Conservation (phyloP, 331 rosid genomes). For the Acacia pycnantha region DNA sequence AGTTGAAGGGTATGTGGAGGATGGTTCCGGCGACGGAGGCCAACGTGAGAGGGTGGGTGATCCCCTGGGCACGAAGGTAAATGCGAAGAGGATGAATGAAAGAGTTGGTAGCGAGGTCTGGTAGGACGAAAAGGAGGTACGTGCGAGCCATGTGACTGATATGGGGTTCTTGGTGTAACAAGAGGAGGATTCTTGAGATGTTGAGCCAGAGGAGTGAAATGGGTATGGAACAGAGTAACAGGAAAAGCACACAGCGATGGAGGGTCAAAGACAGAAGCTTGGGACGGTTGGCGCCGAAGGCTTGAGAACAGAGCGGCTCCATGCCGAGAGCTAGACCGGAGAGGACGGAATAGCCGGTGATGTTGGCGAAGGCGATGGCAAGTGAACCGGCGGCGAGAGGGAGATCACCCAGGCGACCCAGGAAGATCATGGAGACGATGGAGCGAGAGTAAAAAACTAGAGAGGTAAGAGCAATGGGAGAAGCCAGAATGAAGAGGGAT, state of each 20-base stretch:
- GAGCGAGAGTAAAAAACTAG: constrained; percentile 86
- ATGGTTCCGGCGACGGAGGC: constrained; percentile 62
- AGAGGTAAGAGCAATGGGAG: constrained; percentile 65
- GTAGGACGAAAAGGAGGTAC: constrained; percentile 58
- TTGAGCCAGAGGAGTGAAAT: constrained; percentile 70
- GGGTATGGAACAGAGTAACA: constrained; percentile 63
- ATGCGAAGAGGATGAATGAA: constrained; percentile 81
- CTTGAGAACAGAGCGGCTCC: constrained; percentile 95
- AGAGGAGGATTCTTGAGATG: constrained; percentile 49
- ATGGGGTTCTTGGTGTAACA: constrained; percentile 44
- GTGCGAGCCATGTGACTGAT: constrained; percentile 63
- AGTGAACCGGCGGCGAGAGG: constrained; percentile 77
- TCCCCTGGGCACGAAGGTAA: constrained; percentile 84
- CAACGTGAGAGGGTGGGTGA: constrained; percentile 68
- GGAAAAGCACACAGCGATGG: constrained; percentile 72
- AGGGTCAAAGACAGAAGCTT: constrained; percentile 76
- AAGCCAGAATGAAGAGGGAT: constrained; percentile 55
- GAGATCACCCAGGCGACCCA: constrained; percentile 67
- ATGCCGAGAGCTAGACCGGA: constrained; percentile 82
- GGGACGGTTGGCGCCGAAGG: constrained; percentile 83
- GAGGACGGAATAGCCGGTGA: constrained; percentile 81
- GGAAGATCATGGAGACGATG: constrained; percentile 75
- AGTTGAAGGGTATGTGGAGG: constrained; percentile 56
- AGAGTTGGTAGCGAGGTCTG: constrained; percentile 76
- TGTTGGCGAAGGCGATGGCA: constrained; percentile 90